phyloP scores from a whole-genome alignment of 179 eudicot species.

The Heliamphora ciliata region DNA sequence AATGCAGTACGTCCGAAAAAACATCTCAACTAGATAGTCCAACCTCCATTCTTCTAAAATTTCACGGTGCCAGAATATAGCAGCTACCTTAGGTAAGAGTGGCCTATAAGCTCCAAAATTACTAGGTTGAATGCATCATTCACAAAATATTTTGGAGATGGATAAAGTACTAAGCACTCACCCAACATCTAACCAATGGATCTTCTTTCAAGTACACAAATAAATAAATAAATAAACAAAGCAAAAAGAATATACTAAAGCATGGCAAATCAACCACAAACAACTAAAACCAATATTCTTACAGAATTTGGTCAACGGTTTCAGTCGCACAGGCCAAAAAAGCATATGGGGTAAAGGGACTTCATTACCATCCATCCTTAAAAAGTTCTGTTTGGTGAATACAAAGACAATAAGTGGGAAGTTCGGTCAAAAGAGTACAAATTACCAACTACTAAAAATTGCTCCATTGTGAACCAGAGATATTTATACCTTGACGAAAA shows the following conservation, averaged over 20 bases:
- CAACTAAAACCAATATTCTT: constrained; percentile 20
- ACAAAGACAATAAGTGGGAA: neutral
- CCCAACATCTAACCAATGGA: neutral
- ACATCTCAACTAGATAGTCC: neutral
- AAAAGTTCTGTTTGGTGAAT: constrained; percentile 33
- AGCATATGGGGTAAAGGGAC: constrained; percentile 44
- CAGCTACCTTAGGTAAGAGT: neutral
- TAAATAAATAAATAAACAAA: no score
- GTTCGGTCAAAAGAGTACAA: neutral
- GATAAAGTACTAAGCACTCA: neutral
- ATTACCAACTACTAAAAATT: neutral
- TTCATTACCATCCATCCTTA: constrained; percentile 21
- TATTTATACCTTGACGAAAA: constrained; percentile 38
- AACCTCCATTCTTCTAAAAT: neutral
- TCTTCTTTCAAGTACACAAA: neutral
- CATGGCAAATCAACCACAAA: neutral
- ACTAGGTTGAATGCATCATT: neutral
- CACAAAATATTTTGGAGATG: neutral
- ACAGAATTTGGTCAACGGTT: constrained; percentile 45
- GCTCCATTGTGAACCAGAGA: neutral
- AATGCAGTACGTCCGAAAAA: neutral
- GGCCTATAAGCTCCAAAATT: neutral
- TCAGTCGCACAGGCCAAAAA: constrained; percentile 49
- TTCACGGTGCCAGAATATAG: constrained; percentile 11
- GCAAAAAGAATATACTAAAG: neutral